A percentile compares a stretch with the other conserved stretches of the same genome.
These are phyloP conservation scores for Truncatella angustata DNA, from an alignment of 2,329 filamentous ascomycete genomes.

Conservation along the genomic window DNA sequence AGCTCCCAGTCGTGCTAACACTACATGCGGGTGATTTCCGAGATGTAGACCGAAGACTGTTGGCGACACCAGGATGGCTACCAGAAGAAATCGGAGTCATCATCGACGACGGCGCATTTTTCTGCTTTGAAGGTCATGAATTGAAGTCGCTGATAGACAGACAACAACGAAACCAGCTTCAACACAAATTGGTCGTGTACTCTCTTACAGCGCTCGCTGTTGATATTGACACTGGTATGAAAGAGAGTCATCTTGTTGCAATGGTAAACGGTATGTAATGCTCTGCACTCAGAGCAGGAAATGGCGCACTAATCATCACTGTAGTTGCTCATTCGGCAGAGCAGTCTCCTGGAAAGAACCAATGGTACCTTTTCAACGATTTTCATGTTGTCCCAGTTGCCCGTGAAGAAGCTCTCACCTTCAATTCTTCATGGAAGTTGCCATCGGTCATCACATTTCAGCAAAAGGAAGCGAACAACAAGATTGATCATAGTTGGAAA, in stretches of 20 bases:
- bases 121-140: constrained; percentile 92
- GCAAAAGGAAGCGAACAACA: constrained; percentile 74
- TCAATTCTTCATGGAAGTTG: constrained; percentile 89
- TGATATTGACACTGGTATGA: constrained; percentile 83
- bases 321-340: constrained; percentile 65
- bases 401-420: constrained; percentile 80
- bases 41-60: constrained; percentile 74
- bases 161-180: constrained; percentile 73
- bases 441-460: constrained; percentile 89
- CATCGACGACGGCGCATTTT: constrained; percentile 86
- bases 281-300: background rate
- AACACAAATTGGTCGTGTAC: constrained; percentile 82
- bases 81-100: constrained; percentile 93
- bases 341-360: constrained; percentile 57
- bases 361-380: constrained; percentile 98
- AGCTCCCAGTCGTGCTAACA: constrained; percentile 80
- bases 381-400: constrained; percentile 83
- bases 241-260: constrained; percentile 87
- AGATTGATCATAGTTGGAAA: constrained; percentile 85
- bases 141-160: constrained; percentile 46
- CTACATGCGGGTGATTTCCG: constrained; percentile 77
- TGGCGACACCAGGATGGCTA: constrained; percentile 87
- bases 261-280: constrained; percentile 72
- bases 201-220: constrained; percentile 87
- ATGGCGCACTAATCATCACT: constrained; percentile 21